These are phyloP conservation scores for Leccinum variicolor DNA, from an alignment of 768 basidiomycete genomes.

Conservation along the genomic window DNA sequence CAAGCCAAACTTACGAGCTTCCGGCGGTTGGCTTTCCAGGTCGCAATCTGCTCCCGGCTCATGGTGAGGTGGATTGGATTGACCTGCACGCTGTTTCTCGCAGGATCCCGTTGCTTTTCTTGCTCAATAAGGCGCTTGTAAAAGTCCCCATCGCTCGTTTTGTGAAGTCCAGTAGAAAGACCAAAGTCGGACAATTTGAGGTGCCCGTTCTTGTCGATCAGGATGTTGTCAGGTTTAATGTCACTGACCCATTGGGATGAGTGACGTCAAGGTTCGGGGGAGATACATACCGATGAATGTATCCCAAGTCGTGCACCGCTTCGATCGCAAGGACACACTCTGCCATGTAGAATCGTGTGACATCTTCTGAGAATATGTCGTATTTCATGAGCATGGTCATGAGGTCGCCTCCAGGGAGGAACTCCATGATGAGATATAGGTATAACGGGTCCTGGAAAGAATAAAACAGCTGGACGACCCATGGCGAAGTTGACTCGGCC, in stretches of 20 bases:
- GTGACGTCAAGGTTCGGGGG: background rate
- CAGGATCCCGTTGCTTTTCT: constrained; percentile 57
- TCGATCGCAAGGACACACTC: constrained; percentile 98
- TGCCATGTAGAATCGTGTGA: constrained; percentile 98
- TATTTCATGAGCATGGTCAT: constrained; percentile 99
- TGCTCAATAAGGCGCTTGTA: constrained; percentile 90
- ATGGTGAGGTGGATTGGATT: constrained; percentile 97
- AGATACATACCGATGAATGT: constrained; percentile 85
- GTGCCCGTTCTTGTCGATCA: constrained; percentile 96
- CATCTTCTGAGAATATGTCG: constrained; percentile 97
- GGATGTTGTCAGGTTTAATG: constrained; percentile 98
- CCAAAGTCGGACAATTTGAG: constrained; percentile 98
- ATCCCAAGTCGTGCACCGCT: constrained; percentile 97
- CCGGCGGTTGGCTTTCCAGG: constrained; percentile 98
- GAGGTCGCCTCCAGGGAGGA: constrained; percentile 88
- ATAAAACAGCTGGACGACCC: constrained; percentile 98
- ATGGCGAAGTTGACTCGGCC: constrained; percentile 93
- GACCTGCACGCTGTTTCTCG: constrained; percentile 95
- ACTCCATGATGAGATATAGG: constrained; percentile 97
- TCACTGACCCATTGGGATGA: constrained; percentile 53
- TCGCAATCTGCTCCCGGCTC: constrained; percentile 94
- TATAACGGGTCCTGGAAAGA: constrained; percentile 97
- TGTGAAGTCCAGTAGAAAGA: constrained; percentile 96
- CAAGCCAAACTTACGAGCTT: constrained; percentile 62
- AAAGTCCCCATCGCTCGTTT: constrained; percentile 89